A percentile compares a stretch with the other conserved stretches of the same genome.
These are phyloP conservation scores for Malassezia brasiliensis DNA, from an alignment of 1,284 basidiomycete genomes.

Conservation along the genomic window DNA sequence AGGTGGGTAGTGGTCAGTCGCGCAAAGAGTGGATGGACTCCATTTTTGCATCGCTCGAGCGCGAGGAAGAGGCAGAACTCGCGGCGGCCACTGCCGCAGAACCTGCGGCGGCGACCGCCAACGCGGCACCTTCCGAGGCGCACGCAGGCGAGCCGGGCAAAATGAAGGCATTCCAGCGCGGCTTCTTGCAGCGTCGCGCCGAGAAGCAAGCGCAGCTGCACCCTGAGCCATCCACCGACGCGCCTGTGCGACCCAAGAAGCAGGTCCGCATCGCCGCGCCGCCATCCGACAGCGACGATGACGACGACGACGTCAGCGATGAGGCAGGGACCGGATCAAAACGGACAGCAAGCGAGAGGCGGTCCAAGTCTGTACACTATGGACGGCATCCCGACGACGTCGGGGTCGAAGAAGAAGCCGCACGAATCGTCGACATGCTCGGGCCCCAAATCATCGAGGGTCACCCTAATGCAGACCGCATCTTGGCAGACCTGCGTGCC, in stretches of 20 bases:
- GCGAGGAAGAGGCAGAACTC: conserved; percentile 23
- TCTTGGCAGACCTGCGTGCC: conserved; percentile 14
- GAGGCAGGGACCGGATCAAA: neutral
- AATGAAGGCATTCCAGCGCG: neutral
- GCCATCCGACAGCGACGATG: neutral
- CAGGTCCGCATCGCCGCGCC: conserved; percentile 9
- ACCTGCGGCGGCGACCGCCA: neutral
- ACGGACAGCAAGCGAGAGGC: neutral
- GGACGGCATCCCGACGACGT: conserved; percentile 31
- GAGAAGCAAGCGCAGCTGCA: neutral
- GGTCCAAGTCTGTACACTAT: conserved; percentile 7
- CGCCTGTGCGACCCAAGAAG: conserved; percentile 3
- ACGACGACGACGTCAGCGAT: conserved; percentile 9
- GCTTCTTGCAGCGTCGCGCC: conserved; percentile 8
- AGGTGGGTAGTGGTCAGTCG: neutral
- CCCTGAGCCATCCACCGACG: neutral
- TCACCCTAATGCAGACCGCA: conserved; percentile 28
- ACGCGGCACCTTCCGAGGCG: neutral
- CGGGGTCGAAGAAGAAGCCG: conserved; percentile 40
- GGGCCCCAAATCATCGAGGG: conserved; percentile 37
- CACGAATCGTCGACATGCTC: conserved; percentile 35
- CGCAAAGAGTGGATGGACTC: conserved; percentile 33
- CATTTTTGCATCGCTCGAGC: conserved; percentile 30
- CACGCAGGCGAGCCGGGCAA: neutral
- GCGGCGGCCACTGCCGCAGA: neutral